A percentile compares a stretch with the other conserved stretches of the same genome.
Conservation (phyloP, 176 grass and related monocot genomes). For the Dactylis glomerata region DNA sequence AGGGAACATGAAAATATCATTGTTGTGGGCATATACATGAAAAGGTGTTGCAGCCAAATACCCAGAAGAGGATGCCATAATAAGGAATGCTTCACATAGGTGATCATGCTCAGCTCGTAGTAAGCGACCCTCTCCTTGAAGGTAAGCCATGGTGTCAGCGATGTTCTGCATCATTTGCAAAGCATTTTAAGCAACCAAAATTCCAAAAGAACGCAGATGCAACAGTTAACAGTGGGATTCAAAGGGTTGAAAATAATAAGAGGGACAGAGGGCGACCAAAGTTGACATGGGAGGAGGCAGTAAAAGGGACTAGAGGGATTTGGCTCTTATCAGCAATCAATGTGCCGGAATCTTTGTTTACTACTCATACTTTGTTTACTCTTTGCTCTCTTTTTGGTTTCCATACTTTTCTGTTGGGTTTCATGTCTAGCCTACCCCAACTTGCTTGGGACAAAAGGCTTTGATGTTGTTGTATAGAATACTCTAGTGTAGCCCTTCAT, state of each 20-base stretch:
- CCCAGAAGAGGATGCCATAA: conserved; percentile 94
- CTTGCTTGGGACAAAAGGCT: too few relatives aligned
- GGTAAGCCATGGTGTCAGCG: conserved; percentile 92
- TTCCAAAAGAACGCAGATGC: not conserved
- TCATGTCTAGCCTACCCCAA: too few relatives aligned
- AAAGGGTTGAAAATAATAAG: too few relatives aligned
- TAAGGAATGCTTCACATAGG: conserved; percentile 96
- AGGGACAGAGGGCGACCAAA: too few relatives aligned
- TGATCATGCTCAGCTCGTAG: conserved; percentile 94
- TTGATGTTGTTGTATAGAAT: too few relatives aligned
- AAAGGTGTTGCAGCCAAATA: conserved; percentile 38
- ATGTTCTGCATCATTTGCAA: conserved; percentile 60
- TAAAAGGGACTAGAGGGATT: too few relatives aligned
- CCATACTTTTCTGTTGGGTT: too few relatives aligned
- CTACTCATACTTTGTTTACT: too few relatives aligned
- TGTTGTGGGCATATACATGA: not conserved
- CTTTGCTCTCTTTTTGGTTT: too few relatives aligned
- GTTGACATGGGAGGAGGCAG: too few relatives aligned
- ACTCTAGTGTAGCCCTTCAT: not conserved
- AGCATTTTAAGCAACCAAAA: conserved; percentile 21
- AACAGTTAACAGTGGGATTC: not conserved
- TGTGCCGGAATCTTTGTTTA: too few relatives aligned
- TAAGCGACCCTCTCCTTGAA: conserved; percentile 83
- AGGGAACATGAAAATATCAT: conserved; percentile 16
- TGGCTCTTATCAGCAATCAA: too few relatives aligned